These are phyloP conservation scores for Talaromyces sp. DNA, from an alignment of 2,329 filamentous ascomycete genomes.

Conservation along the genomic window DNA sequence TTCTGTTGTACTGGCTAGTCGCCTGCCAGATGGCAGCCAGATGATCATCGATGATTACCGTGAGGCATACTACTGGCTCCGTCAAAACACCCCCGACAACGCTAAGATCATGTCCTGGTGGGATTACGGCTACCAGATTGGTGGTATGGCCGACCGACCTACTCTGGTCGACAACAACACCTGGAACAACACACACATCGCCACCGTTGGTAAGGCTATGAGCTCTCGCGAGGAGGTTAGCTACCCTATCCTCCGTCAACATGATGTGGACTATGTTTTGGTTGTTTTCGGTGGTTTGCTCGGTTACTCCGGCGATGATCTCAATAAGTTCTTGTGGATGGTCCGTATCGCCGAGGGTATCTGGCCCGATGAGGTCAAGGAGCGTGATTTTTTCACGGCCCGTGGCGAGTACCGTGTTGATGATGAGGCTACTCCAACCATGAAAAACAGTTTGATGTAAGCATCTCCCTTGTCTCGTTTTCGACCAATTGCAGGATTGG, in stretches of 20 bases:
- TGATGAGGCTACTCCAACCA: slow-evolving; percentile 87
- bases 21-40: slow-evolving; percentile 89
- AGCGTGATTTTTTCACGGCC: slow-evolving; percentile 91
- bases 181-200: slow-evolving; percentile 99
- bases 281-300: slow-evolving; percentile 94
- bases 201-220: slow-evolving; percentile 98
- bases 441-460: slow-evolving; percentile 99
- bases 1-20: slow-evolving; percentile 91
- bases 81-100: slow-evolving; percentile 91
- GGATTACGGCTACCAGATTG: slow-evolving; percentile 99
- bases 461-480: slow-evolving; percentile 38
- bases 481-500: too few relatives aligned
- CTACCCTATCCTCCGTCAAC: slow-evolving; percentile 97
- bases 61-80: slow-evolving; percentile 98
- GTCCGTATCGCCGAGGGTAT: slow-evolving; percentile 98
- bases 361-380: slow-evolving; percentile 99
- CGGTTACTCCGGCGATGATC: slow-evolving; percentile 97
- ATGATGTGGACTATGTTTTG: slow-evolving; percentile 98
- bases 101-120: slow-evolving; percentile 99
- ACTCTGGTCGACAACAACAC: slow-evolving; percentile 99
- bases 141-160: slow-evolving; percentile 96
- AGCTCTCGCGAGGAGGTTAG: slow-evolving; percentile 95
- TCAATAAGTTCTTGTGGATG: slow-evolving; percentile 99
- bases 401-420: slow-evolving; percentile 96
- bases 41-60: slow-evolving; percentile 99